phyloP scores from a whole-genome alignment of 108 stramenopile species.

The Skeletonema tropicum region DNA sequence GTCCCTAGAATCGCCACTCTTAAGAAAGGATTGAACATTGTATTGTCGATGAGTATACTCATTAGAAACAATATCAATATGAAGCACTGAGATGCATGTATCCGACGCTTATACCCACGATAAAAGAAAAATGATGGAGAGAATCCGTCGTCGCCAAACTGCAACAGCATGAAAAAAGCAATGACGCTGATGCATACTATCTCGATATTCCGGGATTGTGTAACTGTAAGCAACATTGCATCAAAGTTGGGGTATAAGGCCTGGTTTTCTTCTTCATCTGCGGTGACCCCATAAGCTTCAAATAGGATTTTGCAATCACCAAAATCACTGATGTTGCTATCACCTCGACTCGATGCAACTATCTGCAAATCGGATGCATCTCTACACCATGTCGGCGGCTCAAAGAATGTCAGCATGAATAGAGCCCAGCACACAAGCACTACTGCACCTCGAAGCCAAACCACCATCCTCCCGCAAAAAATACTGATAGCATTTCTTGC shows the following conservation, averaged over 20 bases:
- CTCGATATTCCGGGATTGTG: slow-evolving; percentile 51
- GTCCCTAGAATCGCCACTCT: slow-evolving; percentile 56
- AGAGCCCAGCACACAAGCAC: slow-evolving; percentile 43
- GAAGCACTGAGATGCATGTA: slow-evolving; percentile 17
- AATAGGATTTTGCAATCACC: slow-evolving; percentile 48
- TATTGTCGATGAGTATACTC: slow-evolving; percentile 19
- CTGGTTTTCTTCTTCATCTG: slow-evolving; percentile 29
- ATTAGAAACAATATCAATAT: slow-evolving; percentile 20
- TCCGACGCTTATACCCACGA: slow-evolving; percentile 22
- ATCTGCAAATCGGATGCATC: slow-evolving; percentile 22
- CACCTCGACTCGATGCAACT: slow-evolving; percentile 18
- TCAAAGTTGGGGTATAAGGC: slow-evolving; percentile 66
- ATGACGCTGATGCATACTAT: slow-evolving; percentile 47
- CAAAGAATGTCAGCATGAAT: slow-evolving; percentile 65
- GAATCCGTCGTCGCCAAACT: slow-evolving; percentile 65
- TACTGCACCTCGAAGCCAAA: slow-evolving; percentile 30
- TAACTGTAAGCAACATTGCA: slow-evolving; percentile 51
- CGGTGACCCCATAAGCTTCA: slow-evolving; percentile 34
- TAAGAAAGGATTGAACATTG: slow-evolving; percentile 51
- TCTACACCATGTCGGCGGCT: slow-evolving; percentile 82
- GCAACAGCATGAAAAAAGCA: slow-evolving; percentile 34
- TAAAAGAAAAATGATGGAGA: slow-evolving; percentile 50
- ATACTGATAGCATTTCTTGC: slow-evolving; percentile 31
- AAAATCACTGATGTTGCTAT: slow-evolving; percentile 10
- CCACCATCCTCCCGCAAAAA: slow-evolving; percentile 45